Percentiles rank a stretch among this genome's conserved stretches.
phyloP scores from a whole-genome alignment of 768 basidiomycete species.

The Boletus rex-veris region DNA sequence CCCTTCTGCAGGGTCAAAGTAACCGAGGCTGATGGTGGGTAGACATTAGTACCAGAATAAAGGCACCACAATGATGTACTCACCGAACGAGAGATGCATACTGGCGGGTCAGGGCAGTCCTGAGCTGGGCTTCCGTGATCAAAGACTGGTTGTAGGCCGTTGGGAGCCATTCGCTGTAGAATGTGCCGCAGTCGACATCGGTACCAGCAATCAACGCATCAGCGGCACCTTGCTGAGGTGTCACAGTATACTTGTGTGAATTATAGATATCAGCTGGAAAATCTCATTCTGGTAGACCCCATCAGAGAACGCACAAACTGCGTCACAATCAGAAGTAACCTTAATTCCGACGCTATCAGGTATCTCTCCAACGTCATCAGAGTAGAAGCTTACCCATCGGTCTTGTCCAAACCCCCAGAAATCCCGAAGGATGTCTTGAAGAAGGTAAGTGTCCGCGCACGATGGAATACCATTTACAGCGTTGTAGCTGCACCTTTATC shows the following conservation, averaged over 20 bases:
- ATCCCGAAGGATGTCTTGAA: constrained; percentile 50
- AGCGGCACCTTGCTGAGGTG: constrained; percentile 46
- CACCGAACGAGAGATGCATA: constrained; percentile 55
- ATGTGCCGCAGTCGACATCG: constrained; percentile 52
- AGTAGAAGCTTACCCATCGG: constrained; percentile 40
- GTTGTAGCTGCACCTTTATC: constrained; percentile 49
- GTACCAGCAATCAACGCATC: constrained; percentile 51
- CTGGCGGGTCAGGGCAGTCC: constrained; percentile 41
- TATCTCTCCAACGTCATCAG: neutral
- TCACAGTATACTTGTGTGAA: constrained; percentile 46
- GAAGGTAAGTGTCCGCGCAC: constrained; percentile 51
- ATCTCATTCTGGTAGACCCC: neutral
- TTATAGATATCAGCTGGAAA: constrained; percentile 39
- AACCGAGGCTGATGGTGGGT: constrained; percentile 43
- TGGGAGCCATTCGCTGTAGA: constrained; percentile 43
- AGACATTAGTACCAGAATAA: neutral
- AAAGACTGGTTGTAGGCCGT: constrained; percentile 47
- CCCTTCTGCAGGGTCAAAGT: constrained; percentile 43
- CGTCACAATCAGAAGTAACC: constrained; percentile 52
- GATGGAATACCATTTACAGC: constrained; percentile 57
- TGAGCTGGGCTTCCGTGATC: constrained; percentile 43
- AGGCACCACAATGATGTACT: neutral
- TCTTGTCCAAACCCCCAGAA: constrained; percentile 50
- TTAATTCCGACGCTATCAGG: neutral
- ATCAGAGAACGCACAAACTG: constrained; percentile 17